Conservation (phyloP, 1,139 yeast species). For the Sporopachydermia cereana region DNA sequence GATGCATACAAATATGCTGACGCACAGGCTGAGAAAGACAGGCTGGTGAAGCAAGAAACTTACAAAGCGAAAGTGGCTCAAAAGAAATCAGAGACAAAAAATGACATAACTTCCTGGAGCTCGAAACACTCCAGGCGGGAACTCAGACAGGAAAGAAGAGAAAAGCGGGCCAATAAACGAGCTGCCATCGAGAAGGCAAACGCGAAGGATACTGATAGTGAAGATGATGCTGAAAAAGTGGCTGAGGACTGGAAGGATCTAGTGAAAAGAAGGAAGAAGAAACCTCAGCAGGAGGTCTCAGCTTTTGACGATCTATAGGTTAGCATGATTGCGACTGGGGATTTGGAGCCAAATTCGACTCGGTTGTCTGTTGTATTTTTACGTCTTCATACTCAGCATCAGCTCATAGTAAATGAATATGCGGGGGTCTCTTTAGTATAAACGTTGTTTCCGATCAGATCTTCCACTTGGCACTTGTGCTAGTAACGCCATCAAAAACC, state of each 20-base stretch:
- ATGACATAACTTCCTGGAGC: slow-evolving; percentile 55
- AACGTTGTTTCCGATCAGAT: slow-evolving; percentile 22
- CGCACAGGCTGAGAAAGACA: slow-evolving; percentile 45
- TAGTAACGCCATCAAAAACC: slow-evolving; percentile 54
- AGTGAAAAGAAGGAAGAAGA: slow-evolving; percentile 52
- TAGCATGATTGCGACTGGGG: no score
- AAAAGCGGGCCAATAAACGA: slow-evolving; percentile 45
- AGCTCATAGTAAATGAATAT: background rate
- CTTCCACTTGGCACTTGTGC: slow-evolving; percentile 41
- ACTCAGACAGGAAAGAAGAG: slow-evolving; percentile 48
- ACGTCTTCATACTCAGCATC: background rate
- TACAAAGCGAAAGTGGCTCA: slow-evolving; percentile 27
- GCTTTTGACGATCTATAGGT: slow-evolving; percentile 62
- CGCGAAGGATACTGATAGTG: slow-evolving; percentile 20
- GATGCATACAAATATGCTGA: slow-evolving; percentile 57
- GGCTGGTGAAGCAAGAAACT: slow-evolving; percentile 41
- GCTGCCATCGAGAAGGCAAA: slow-evolving; percentile 30
- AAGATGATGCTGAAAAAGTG: slow-evolving; percentile 39
- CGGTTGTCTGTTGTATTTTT: background rate
- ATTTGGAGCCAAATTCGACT: no score
- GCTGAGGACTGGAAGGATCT: slow-evolving; percentile 83
- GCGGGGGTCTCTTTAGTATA: no score
- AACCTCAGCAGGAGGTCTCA: slow-evolving; percentile 37
- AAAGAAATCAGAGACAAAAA: slow-evolving; percentile 6
- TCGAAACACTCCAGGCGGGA: slow-evolving; percentile 54